These are phyloP conservation scores for Trichophyton schoenleinii DNA, from an alignment of 2,329 filamentous ascomycete genomes.

Conservation along the genomic window DNA sequence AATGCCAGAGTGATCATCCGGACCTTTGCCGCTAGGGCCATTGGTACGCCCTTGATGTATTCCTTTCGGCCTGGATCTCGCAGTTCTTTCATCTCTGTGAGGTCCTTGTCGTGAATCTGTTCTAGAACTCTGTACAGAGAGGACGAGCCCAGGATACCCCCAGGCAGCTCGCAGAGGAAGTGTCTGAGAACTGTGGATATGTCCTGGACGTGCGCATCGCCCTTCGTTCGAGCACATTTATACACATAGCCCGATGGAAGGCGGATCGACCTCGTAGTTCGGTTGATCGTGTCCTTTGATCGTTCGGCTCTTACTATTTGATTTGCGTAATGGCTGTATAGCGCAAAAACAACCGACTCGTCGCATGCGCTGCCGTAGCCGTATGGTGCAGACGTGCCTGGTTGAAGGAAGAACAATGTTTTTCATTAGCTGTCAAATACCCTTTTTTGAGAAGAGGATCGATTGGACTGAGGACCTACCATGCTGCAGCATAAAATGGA, in stretches of 20 bases:
- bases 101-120: conserved; percentile 19
- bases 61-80: conserved; percentile 14
- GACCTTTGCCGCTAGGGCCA: conserved; percentile 17
- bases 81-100: conserved; percentile 11
- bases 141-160: conserved; percentile 28
- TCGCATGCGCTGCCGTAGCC: conserved; percentile 28
- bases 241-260: conserved; percentile 17
- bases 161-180: conserved; percentile 27
- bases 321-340: conserved; percentile 30
- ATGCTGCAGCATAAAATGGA: conserved; percentile 25
- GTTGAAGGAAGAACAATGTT: background rate
- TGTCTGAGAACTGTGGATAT: conserved; percentile 26
- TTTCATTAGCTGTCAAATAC: background rate
- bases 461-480: conserved; percentile 18
- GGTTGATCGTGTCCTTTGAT: conserved; percentile 22
- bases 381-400: conserved; percentile 21
- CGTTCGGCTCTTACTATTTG: conserved; percentile 28
- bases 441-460: background rate
- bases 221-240: conserved; percentile 7
- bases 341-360: conserved; percentile 21
- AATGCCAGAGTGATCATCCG: conserved; percentile 28
- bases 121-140: conserved; percentile 23
- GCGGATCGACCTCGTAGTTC: conserved; percentile 23
- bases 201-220: conserved; percentile 19
- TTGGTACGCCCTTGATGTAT: conserved; percentile 15